phyloP scores from a whole-genome alignment of 148 eudicot genomes.

The Dianthus caryophyllus region DNA sequence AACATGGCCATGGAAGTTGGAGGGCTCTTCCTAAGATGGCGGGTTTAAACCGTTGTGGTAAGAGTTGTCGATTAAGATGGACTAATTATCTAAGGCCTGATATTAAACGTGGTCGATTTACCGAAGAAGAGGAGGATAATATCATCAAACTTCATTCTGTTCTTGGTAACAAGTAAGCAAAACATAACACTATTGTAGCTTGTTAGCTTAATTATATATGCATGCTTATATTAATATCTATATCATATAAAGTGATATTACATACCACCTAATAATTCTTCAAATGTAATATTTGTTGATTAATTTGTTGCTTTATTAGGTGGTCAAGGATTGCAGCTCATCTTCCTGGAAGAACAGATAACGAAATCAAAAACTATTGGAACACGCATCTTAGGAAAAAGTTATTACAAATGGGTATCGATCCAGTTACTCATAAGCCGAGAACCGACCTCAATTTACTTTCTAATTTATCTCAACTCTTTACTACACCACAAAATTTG shows the following conservation, averaged over 20 bases:
- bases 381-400: conserved; percentile 58
- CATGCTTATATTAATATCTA: too few species aligned
- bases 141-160: conserved; percentile 61
- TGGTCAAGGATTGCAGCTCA: conserved; percentile 62
- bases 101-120: conserved; percentile 55
- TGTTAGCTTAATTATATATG: too few species aligned
- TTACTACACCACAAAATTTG: conserved; percentile 33
- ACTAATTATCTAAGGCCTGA: conserved; percentile 56
- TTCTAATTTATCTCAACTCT: conserved; percentile 40
- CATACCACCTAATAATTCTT: too few species aligned
- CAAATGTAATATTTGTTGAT: background rate
- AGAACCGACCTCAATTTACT: conserved; percentile 38
- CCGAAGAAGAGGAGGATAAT: conserved; percentile 47
- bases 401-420: conserved; percentile 47
- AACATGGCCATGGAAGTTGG: conserved; percentile 63
- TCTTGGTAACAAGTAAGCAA: conserved; percentile 57
- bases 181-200: too few species aligned
- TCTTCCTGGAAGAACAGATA: conserved; percentile 63
- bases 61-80: conserved; percentile 73
- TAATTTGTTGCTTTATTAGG: conserved; percentile 21
- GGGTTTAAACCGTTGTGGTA: conserved; percentile 58
- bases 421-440: conserved; percentile 53
- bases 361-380: conserved; percentile 67
- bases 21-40: conserved; percentile 52
- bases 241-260: too few species aligned